Conservation (phyloP, 2,329 filamentous ascomycete species). For the Aspergillus nomiae region DNA sequence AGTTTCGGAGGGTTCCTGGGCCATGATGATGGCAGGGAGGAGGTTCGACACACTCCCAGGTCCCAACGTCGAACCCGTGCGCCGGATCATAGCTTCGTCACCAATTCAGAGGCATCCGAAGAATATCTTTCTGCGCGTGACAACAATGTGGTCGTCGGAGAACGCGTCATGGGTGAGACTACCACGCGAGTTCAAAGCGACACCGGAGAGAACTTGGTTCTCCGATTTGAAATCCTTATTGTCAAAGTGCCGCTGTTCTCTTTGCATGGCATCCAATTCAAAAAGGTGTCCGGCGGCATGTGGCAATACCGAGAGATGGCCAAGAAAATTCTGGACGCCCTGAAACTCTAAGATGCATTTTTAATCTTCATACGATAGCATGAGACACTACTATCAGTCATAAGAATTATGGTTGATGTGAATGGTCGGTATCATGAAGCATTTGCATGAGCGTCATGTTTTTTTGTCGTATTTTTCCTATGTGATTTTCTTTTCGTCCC, state of each 20-base stretch:
- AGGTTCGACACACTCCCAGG: conserved; percentile 52
- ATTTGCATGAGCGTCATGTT: conserved; percentile 29
- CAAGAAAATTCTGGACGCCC: conserved; percentile 85
- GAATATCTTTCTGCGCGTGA: conserved; percentile 62
- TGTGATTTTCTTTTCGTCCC: conserved; percentile 8
- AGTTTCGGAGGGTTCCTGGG: conserved; percentile 75
- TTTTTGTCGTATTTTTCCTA: conserved; percentile 23
- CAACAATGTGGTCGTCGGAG: conserved; percentile 51
- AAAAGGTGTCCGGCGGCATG: conserved; percentile 90
- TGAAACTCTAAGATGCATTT: conserved; percentile 64
- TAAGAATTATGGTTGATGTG: conserved; percentile 16
- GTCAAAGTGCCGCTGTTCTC: conserved; percentile 95
- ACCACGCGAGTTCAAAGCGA: conserved; percentile 91
- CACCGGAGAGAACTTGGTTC: conserved; percentile 76
- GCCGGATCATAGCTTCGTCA: conserved; percentile 71
- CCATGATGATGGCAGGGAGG: conserved; percentile 68
- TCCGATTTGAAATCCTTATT: conserved; percentile 94
- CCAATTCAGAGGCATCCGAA: conserved; percentile 83
- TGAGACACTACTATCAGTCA: conserved; percentile 13
- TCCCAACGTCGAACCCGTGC: conserved; percentile 48
- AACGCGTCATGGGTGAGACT: conserved; percentile 76
- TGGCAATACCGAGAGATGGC: conserved; percentile 99
- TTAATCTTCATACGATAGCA: conserved; percentile 15
- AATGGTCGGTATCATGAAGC: conserved; percentile 27
- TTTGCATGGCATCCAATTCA: conserved; percentile 96